Conservation (phyloP, 2,329 filamentous ascomycete genomes). For the Davidsoniella virescens region DNA sequence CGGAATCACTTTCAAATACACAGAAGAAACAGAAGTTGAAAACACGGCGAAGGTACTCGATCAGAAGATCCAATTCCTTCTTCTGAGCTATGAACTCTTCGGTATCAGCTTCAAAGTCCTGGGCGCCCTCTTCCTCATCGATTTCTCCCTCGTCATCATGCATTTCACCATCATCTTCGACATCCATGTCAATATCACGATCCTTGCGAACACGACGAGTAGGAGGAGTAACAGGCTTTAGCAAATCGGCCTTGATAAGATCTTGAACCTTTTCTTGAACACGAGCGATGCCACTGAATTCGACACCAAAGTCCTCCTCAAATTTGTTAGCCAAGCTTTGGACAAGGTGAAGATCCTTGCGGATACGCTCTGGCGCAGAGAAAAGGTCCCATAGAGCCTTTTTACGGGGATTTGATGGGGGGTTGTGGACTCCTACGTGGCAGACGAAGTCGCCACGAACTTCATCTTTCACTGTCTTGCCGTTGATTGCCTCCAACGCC, state of each 20-base stretch:
- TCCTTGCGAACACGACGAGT: conserved; percentile 47
- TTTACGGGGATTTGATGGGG: conserved; percentile 70
- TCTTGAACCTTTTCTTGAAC: conserved; percentile 80
- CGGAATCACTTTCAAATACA: conserved; percentile 93
- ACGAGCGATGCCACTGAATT: conserved; percentile 60
- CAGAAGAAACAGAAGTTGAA: conserved; percentile 99
- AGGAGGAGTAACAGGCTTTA: conserved; percentile 47
- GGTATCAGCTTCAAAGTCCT: conserved; percentile 73
- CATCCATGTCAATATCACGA: conserved; percentile 18
- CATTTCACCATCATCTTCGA: conserved; percentile 47
- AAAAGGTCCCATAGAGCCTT: conserved; percentile 96
- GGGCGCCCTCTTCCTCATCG: conserved; percentile 64
- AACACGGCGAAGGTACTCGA: conserved; percentile 90
- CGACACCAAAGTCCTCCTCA: conserved; percentile 65
- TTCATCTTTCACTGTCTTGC: conserved; percentile 92
- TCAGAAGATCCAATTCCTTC: conserved; percentile 88
- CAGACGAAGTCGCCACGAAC: conserved; percentile 91
- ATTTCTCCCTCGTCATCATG: conserved; percentile 57
- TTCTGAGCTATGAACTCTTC: conserved; percentile 83
- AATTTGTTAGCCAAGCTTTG: conserved; percentile 69
- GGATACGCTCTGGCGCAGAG: conserved; percentile 81
- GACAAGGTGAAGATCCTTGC: conserved; percentile 73
- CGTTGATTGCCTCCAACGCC: conserved; percentile 85
- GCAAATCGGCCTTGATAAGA: conserved; percentile 55
- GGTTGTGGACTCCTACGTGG: conserved; percentile 90